Evolutionary conservation across 441 rosid genomes (phyloP), one percentile per base, ranked within the genome.

Genomic region (Corymbia calophylla): DNA sequence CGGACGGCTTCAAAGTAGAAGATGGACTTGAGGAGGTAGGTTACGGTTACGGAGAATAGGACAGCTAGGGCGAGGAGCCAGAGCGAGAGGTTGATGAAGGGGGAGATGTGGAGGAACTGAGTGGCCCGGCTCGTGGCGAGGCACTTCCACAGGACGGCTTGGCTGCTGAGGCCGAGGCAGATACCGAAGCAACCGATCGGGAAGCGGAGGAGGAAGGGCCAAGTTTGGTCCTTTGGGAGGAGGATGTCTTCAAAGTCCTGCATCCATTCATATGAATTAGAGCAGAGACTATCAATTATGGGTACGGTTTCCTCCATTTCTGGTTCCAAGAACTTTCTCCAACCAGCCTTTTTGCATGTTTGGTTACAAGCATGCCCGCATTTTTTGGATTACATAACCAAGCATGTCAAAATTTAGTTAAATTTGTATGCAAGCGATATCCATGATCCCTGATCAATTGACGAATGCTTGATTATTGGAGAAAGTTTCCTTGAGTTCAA

Each of bases 171-270:
- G 87, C 99, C 98, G 31, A 97, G 97, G 88, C 98, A 95, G 51
- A 97, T 95, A 89, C 99, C 99, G 64, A 88, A 97, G 94, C 98
- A 95, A 68, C 96, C 97, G 32, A 97, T 96, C 1, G 98, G 99
- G 91, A 97, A 97, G 88, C 98, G 94, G 23, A 97, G 98, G 85
- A 97, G 98, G 91, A 97, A 97, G 1, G 99, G 98, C 98, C 99
- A 97, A 89, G 88, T 89, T 92, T 96, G 96, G 86, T 96, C 98
- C 94, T 95, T 96, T 39, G 99, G 99, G 31, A 98, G 99, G 49
- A 98, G 94, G 89, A 96, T 97, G 88, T 96, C 98, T 91, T 97
- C 99, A 7, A 88, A 91, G 18, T 98, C 99, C 99, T 96, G 94
- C 89, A 94, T 32, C 14, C 64, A 56, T 77, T 77, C 84, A 73